Evolutionary conservation across 352 stramenopile species (phyloP), one percentile per base, ranked within the genome.

Genomic region (Peronospora farinosa): DNA sequence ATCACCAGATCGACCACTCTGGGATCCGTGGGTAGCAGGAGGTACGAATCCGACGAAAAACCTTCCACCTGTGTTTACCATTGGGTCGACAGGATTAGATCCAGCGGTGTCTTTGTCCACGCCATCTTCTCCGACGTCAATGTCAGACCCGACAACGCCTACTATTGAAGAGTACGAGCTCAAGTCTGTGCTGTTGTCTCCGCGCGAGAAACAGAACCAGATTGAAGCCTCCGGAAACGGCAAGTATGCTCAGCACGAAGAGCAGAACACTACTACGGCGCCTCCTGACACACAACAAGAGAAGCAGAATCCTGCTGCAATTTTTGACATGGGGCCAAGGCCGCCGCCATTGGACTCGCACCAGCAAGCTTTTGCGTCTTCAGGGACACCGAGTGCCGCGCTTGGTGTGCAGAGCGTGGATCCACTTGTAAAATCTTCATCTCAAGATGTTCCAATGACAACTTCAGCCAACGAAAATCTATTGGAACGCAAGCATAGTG

Each of bases 21-120:
- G 68, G 68, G 59, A 72, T 45, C 68, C 68, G 15, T 78, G 68
- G 68, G 68, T 62, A 9, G 72, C 68, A 10, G 65, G 56, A 28
- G 57, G 58, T 8, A 56, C 54, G 9, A 73, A 65, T 2, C 55
- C 65, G 0, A 60, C 74, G 67, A 69, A 65, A 21, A 63, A 64
- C 12, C 49, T 63, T 17, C 63, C 63, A 15, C 63, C 66, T 23
- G 58, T 65, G 19, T 67, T 71, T 36, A 67, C 37, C 7, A 69
- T 67, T 43, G 58, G 56, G 11, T 66, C 67, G 5, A 66, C 63
- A 1, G 44, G 47, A 2, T 44, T 66, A 43, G 63, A 69, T 52
- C 43, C 40, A 23, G 40, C 57, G n/a, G 51, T 50, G 7, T 16
- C 63, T 32, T 60, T 44, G 16, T 65, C 63, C 28, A 41, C 42